A percentile compares a stretch with the other conserved stretches of the same genome.
Evolutionary conservation across 2,329 filamentous ascomycete species (phyloP).

Genomic region (Geosmithia flava): DNA sequence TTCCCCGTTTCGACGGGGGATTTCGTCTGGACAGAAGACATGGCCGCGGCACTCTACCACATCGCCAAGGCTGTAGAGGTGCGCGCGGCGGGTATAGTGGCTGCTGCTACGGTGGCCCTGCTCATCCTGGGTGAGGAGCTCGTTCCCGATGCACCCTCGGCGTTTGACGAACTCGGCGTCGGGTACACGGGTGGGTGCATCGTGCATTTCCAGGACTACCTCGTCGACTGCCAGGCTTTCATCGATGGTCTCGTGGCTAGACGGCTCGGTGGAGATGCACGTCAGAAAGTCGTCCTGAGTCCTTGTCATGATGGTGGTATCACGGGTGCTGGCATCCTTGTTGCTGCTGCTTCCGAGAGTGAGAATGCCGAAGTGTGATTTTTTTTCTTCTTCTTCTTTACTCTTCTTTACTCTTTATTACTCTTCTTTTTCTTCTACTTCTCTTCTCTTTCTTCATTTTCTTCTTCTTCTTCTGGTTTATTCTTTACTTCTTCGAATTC

Average conservation of each 20-base stretch:
- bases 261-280: slow-evolving; percentile 7
- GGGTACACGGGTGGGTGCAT: slow-evolving; percentile 75
- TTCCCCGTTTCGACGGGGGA: slow-evolving; percentile 31
- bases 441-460: too few relatives aligned
- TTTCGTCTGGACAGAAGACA: slow-evolving; percentile 50
- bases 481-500: too few relatives aligned
- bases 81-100: slow-evolving; percentile 62
- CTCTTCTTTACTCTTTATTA: too few relatives aligned
- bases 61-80: slow-evolving; percentile 60
- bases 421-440: too few relatives aligned
- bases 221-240: slow-evolving; percentile 56
- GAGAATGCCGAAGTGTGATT: slow-evolving; percentile 25
- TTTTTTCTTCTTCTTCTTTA: too few relatives aligned
- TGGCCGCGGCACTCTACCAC: slow-evolving; percentile 46
- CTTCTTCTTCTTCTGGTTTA: too few relatives aligned
- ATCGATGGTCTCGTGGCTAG: slow-evolving; percentile 40
- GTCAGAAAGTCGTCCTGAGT: slow-evolving; percentile 32
- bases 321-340: slow-evolving; percentile 48
- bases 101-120: slow-evolving; percentile 59
- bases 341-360: slow-evolving; percentile 26
- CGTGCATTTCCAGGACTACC: slow-evolving; percentile 64
- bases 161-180: slow-evolving; percentile 48
- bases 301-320: slow-evolving; percentile 52
- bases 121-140: slow-evolving; percentile 59
- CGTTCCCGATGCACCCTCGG: slow-evolving; percentile 6